Conservation (phyloP, 768 basidiomycete genomes). For the Termitomyces sp. region DNA sequence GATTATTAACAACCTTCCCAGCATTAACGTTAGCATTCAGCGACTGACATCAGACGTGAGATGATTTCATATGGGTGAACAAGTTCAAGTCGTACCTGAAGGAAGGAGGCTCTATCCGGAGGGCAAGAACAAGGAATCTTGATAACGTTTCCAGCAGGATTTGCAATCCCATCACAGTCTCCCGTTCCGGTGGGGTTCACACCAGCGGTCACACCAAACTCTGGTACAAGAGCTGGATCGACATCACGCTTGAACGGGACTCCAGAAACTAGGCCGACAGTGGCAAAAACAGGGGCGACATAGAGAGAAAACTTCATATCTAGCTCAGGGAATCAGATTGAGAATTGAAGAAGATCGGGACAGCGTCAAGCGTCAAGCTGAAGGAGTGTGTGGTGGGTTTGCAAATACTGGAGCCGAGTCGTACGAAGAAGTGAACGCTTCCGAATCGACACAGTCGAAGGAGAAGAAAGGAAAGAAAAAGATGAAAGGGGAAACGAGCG, state of each 20-base stretch:
- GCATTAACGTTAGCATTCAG: slow-evolving; percentile 57
- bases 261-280: slow-evolving; percentile 30
- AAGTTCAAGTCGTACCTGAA: slow-evolving; percentile 34
- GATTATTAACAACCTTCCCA: slow-evolving; percentile 65
- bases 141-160: slow-evolving; percentile 51
- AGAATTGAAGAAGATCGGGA: slow-evolving; percentile 1
- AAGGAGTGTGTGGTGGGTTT: slow-evolving; percentile 15
- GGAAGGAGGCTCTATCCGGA: slow-evolving; percentile 49
- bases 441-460: slow-evolving; percentile 21
- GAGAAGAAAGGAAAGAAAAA: not conserved
- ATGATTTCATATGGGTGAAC: not conserved
- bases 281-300: slow-evolving; percentile 26
- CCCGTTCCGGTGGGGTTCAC: slow-evolving; percentile 58
- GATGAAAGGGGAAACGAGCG: not conserved
- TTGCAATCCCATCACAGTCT: slow-evolving; percentile 63
- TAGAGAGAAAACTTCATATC: slow-evolving; percentile 34
- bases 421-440: not conserved
- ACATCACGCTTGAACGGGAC: slow-evolving; percentile 40
- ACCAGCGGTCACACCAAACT: slow-evolving; percentile 55
- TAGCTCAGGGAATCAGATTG: not conserved
- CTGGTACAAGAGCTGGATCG: slow-evolving; percentile 46
- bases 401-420: not conserved
- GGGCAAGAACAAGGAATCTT: slow-evolving; percentile 67
- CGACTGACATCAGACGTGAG: slow-evolving; percentile 21
- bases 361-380: slow-evolving; percentile 17